Conservation (phyloP, 1,139 yeast genomes). For the Kodamaea anthophila region DNA sequence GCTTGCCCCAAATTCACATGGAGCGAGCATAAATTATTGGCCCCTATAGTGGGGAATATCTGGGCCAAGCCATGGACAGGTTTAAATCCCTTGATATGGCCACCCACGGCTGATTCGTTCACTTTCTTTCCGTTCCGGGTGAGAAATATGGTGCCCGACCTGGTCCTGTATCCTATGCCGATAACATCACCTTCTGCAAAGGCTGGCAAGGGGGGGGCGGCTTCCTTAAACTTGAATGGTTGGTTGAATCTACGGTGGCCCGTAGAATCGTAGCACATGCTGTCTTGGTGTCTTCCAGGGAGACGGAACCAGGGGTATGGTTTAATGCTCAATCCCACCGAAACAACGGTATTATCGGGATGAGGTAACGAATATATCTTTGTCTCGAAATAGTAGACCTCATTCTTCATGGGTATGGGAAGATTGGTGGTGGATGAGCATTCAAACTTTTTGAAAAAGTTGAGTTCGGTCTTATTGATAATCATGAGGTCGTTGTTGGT, state of each 20-base stretch:
- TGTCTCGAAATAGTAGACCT: slow-evolving; percentile 86
- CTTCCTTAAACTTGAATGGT: slow-evolving; percentile 34
- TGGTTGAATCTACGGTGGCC: slow-evolving; percentile 48
- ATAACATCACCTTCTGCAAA: slow-evolving; percentile 56
- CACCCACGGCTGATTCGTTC: slow-evolving; percentile 63
- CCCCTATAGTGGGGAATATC: slow-evolving; percentile 48
- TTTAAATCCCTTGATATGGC: slow-evolving; percentile 50
- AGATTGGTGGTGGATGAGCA: slow-evolving; percentile 79
- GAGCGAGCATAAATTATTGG: slow-evolving; percentile 45
- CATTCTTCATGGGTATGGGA: slow-evolving; percentile 81
- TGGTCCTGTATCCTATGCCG: slow-evolving; percentile 59
- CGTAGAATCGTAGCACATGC: slow-evolving; percentile 46
- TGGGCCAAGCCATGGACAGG: slow-evolving; percentile 31
- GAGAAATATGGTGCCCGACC: slow-evolving; percentile 59
- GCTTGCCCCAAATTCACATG: slow-evolving; percentile 54
- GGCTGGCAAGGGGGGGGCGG: slow-evolving; percentile 38
- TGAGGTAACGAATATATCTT: slow-evolving; percentile 56
- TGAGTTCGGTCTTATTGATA: slow-evolving; percentile 68
- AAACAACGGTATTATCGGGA: slow-evolving; percentile 39
- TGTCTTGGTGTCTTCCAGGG: slow-evolving; percentile 50
- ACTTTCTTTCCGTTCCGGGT: slow-evolving; percentile 66
- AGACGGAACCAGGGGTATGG: slow-evolving; percentile 58
- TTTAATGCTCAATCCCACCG: slow-evolving; percentile 42
- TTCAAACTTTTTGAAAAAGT: slow-evolving; percentile 64
- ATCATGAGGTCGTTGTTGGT: slow-evolving; percentile 58